phyloP scores from a whole-genome alignment of 106 monocot genomes.

The Apostasia ramifera region DNA sequence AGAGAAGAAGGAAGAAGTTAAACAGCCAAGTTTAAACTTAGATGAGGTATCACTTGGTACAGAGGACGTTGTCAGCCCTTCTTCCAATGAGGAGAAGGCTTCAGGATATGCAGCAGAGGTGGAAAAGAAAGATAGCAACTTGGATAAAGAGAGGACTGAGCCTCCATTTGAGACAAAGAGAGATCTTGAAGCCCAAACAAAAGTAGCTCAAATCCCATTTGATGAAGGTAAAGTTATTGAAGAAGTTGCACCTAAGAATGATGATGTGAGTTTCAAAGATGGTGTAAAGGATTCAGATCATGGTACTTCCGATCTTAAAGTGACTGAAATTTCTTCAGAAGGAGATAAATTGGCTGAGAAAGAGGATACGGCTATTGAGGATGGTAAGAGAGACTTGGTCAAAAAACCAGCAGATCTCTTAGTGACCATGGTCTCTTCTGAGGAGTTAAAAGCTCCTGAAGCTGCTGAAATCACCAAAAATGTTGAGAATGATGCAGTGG shows the following conservation, averaged over 20 bases:
- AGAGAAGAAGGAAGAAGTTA: constrained; percentile 1
- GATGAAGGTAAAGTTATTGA: constrained; percentile 8
- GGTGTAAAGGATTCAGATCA: neutral
- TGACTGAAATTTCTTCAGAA: neutral
- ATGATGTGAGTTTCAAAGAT: neutral
- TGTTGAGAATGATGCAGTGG: too few relatives aligned
- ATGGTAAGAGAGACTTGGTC: constrained; percentile 5
- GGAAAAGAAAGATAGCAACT: constrained; percentile 1
- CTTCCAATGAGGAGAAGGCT: neutral
- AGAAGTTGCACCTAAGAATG: neutral
- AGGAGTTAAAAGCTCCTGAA: neutral
- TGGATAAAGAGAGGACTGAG: neutral
- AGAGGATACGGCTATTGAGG: neutral
- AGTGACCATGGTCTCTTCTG: neutral
- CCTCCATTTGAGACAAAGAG: neutral
- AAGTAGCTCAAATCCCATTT: neutral
- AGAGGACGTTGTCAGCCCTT: neutral
- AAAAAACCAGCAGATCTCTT: constrained; percentile 8
- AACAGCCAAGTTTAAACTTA: neutral
- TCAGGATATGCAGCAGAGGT: neutral
- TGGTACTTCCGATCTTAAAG: neutral
- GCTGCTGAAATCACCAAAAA: neutral
- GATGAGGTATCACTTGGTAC: neutral
- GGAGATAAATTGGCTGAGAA: neutral
- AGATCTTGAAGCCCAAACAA: constrained; percentile 5